Evolutionary conservation across 306 rosid genomes (phyloP).

Genomic region (Prunus padus): DNA sequence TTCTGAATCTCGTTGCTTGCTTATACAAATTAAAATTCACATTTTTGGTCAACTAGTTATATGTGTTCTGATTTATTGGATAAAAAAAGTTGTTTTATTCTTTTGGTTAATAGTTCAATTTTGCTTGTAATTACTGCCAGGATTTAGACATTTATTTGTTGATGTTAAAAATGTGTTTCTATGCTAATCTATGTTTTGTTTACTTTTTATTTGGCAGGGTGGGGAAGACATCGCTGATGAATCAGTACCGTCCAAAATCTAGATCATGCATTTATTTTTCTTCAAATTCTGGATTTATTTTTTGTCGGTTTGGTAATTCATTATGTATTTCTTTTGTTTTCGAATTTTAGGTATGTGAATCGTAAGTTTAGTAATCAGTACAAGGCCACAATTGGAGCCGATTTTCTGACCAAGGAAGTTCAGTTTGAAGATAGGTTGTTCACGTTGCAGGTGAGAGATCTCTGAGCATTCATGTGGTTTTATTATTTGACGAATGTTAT

Average conservation of each 20-base stretch:
- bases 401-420: conserved; percentile 98
- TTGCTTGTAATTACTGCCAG: not conserved
- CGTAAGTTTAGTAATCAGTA: conserved; percentile 98
- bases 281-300: not conserved
- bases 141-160: not conserved
- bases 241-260: conserved; percentile 60
- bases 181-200: not conserved
- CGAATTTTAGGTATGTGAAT: conserved; percentile 77
- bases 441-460: conserved; percentile 83
- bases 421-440: conserved; percentile 96
- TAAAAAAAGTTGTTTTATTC: not conserved
- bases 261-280: conserved; percentile 25
- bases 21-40: not conserved
- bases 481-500: not conserved
- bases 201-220: conserved; percentile 64
- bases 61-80: not conserved
- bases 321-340: conserved; percentile 4
- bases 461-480: conserved; percentile 2
- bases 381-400: conserved; percentile 98
- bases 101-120: not conserved
- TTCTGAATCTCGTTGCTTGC: not conserved
- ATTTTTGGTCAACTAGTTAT: not conserved
- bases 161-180: not conserved
- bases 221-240: conserved; percentile 97
- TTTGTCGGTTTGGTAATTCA: conserved; percentile 9